Evolutionary conservation across 495 filamentous ascomycete genomes (phyloP), one percentile per base, ranked within the genome.

Genomic region (Hypoxylon subgilvum): DNA sequence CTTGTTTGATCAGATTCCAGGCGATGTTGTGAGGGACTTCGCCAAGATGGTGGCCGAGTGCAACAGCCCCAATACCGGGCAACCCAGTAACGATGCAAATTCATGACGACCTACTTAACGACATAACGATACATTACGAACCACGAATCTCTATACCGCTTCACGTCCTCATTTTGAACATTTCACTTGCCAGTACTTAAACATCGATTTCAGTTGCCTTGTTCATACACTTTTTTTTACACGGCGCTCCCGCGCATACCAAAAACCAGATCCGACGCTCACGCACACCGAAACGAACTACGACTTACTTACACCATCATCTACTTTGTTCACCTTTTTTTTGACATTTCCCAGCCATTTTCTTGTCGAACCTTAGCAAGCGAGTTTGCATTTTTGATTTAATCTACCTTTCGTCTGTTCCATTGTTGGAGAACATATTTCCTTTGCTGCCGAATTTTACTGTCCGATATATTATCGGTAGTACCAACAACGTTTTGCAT

Each of bases 1-100:
- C 53, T 86, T 98, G 63, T 97, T 92, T 92, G 92, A 96, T 66
- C 87, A 88, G 69, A 89, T 98, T 57, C 91, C 95, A 38, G 78
- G 85, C 58, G 91, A 98, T 67, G 90, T 97, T 38, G 92, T 98
- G 44, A 84, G 86, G 52, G 89, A 93, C 73, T 98, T 97, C 76
- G 88, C 87, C 64, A 86, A 89, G 68, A 90, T 96, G 85, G 90
- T 94, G 54, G 82, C 83, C 72, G 80, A 88, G 60, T 76, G 70
- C 71, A 77, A 72, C 69, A 69, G 50, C 50, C 59, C 68, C 31
- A 58, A 48, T 41, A 53, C 54, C 41, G 66, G 59, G 22, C 69
- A 66, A 57, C 38, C 43, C 34, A 62, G 69, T 50, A 68, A 72
- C 50, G 72, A 74, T 27, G 62, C 62, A 23, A 72, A 69, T 53